Evolutionary conservation across 495 filamentous ascomycete species (phyloP).

Genomic region (Hyaloscypha variabilis): DNA sequence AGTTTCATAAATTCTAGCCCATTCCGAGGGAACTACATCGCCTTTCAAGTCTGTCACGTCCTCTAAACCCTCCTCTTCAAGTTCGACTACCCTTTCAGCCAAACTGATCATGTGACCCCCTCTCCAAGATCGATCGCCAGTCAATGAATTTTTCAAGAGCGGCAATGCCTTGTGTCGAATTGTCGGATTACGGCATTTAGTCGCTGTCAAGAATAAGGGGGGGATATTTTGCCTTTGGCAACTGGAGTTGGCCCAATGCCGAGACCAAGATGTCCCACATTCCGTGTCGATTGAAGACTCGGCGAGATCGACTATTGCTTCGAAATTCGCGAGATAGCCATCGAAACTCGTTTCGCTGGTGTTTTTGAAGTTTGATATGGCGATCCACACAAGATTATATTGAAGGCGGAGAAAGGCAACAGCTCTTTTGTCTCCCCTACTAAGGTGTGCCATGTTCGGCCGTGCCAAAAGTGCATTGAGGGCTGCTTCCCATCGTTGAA

Average conservation of each 20-base stretch:
- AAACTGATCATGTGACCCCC: neutral
- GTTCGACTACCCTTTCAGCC: slow-evolving; percentile 5
- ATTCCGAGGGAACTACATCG: neutral
- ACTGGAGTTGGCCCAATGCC: neutral
- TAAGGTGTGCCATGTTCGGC: neutral
- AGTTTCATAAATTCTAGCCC: neutral
- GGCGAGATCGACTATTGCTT: neutral
- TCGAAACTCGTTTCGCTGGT: slow-evolving; percentile 3
- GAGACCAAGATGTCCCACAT: neutral
- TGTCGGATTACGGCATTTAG: slow-evolving; percentile 43
- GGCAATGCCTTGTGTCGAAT: slow-evolving; percentile 43
- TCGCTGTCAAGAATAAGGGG: slow-evolving; percentile 38
- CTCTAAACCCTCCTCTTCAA: slow-evolving; percentile 8
- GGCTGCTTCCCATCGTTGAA: neutral
- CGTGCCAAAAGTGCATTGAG: neutral
- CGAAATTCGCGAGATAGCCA: slow-evolving; percentile 1
- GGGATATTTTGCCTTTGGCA: slow-evolving; percentile 36
- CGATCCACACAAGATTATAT: neutral
- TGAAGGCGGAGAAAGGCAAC: neutral
- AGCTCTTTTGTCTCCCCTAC: neutral
- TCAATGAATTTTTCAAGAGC: neutral
- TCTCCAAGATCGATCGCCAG: too few relatives aligned
- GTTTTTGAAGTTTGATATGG: neutral
- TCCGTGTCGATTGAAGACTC: neutral
- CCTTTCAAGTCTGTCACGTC: neutral